phyloP scores from a whole-genome alignment of 2,329 filamentous ascomycete species.

The Penicillium freii region DNA sequence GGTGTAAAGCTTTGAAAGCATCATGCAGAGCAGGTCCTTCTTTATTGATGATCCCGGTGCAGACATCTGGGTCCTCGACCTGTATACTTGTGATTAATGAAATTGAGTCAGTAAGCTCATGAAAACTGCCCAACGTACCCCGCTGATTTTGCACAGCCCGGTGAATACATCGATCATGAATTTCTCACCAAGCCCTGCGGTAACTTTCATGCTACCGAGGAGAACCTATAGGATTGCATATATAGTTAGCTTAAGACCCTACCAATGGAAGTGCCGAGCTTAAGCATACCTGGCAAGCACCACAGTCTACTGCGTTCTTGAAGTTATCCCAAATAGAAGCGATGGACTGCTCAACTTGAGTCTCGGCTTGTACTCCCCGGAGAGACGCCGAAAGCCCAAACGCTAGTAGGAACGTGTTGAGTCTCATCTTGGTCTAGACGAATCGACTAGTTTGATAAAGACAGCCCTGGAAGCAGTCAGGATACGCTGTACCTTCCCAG shows the following conservation, averaged over 20 bases:
- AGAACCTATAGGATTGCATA: constrained; percentile 24
- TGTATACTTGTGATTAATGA: constrained; percentile 19
- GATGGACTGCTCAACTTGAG: constrained; percentile 14
- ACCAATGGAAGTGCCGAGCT: neutral
- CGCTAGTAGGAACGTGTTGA: constrained; percentile 7
- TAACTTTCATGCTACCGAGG: constrained; percentile 45
- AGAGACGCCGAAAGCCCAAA: constrained; percentile 12
- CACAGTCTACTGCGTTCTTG: constrained; percentile 33
- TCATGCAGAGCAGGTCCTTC: constrained; percentile 56
- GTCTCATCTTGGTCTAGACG: constrained; percentile 13
- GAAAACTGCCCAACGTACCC: constrained; percentile 25
- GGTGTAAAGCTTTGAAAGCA: constrained; percentile 47
- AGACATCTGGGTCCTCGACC: constrained; percentile 57
- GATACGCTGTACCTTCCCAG: neutral
- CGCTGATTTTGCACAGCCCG: constrained; percentile 37
- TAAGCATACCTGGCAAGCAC: constrained; percentile 31
- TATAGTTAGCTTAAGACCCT: neutral
- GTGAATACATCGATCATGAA: constrained; percentile 42
- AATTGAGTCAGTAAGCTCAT: neutral
- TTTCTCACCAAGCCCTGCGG: constrained; percentile 46
- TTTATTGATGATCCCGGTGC: constrained; percentile 51
- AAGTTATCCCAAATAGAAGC: constrained; percentile 32
- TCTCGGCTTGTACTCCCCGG: constrained; percentile 9
- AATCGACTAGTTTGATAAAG: neutral
- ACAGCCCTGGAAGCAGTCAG: neutral